Percentiles rank a stretch among this genome's conserved stretches.
Conservation (phyloP, 1,139 yeast species). For the Scheffersomyces quercinus region DNA sequence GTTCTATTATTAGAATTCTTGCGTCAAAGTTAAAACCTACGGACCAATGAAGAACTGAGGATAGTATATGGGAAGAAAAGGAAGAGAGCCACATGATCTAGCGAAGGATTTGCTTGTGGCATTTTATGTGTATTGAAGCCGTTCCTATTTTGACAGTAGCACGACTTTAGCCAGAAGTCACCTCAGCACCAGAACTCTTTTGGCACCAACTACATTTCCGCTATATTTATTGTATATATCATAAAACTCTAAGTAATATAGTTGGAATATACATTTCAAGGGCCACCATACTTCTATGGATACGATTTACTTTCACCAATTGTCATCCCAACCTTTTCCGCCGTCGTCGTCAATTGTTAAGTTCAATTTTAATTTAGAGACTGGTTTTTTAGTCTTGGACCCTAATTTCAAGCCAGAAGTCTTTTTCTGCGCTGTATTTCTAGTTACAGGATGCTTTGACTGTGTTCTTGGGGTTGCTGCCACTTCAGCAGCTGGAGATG, state of each 20-base stretch:
- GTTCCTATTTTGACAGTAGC: too few species aligned
- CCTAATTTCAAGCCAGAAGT: slow-evolving; percentile 35
- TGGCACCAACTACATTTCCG: too few species aligned
- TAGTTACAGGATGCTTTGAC: slow-evolving; percentile 7
- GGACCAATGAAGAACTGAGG: too few species aligned
- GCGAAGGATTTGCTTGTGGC: too few species aligned
- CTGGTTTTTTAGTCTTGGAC: slow-evolving; percentile 17
- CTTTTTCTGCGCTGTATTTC: slow-evolving; percentile 21
- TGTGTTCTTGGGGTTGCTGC: slow-evolving; percentile 6
- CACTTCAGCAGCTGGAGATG: slow-evolving; percentile 1
- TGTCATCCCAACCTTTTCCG: slow-evolving; percentile 55
- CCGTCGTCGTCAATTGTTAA: slow-evolving; percentile 45
- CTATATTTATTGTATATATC: neutral
- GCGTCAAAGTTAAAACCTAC: too few species aligned
- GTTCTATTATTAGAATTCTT: too few species aligned
- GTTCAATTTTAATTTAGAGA: slow-evolving; percentile 37
- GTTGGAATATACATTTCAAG: neutral
- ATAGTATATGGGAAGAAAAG: too few species aligned
- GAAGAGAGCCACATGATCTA: too few species aligned
- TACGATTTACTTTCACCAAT: slow-evolving; percentile 14
- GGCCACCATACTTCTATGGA: neutral
- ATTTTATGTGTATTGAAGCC: too few species aligned
- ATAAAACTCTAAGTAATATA: neutral
- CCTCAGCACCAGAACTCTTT: too few species aligned
- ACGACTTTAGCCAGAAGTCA: too few species aligned